Evolutionary conservation across 306 rosid species (phyloP), one percentile per base, ranked within the genome.

Genomic region (Fragaria nilgerrensis): DNA sequence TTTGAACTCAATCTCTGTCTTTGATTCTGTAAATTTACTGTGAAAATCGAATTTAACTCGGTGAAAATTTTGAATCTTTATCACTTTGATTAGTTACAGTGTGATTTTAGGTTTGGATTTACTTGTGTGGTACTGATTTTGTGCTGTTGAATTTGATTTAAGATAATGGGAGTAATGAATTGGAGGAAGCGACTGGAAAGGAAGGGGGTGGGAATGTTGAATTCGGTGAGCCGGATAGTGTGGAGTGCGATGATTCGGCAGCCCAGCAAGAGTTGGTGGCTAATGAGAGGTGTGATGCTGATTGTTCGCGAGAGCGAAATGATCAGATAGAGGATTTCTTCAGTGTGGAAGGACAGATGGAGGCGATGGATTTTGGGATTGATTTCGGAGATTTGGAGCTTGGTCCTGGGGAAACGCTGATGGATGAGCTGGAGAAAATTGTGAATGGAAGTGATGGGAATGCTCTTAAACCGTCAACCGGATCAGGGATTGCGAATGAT

Each of bases 391-490:
- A 76, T 48, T 43, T 45, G 47, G 70, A 34, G 17, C 36, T 17
- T 37, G 52, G 48, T 72, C 58, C 72, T 13, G 73, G 56, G 56
- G 69, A 77, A n/a, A 73, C 36, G 55, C 64, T 66, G 77, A 66
- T 77, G 56, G 72, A 77, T 58, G 85, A 73, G 27, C 71, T 47
- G 15, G 75, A 65, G 56, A 2, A 19, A 29, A 36, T 73, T 32
- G 37, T 47, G 44, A 44, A 72, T 22, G 93, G 87, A 71, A 65
- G 80, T 68, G 85, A 80, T 68, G 81, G 72, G n/a, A 63, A 41
- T 61, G 78, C 67, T 64, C 39, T 66, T 56, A 77, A 32, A 50
- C 77, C 78, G 58, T 39, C 34, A 19, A 48, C 61, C n/a, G 37
- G 36, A n/a, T 72, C 78, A 59, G 32, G 73, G 37, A 80, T 66